Percentiles rank a stretch among this genome's conserved stretches.
Conservation (phyloP, 257 asterid species). For the Anisodus tanguticus region DNA sequence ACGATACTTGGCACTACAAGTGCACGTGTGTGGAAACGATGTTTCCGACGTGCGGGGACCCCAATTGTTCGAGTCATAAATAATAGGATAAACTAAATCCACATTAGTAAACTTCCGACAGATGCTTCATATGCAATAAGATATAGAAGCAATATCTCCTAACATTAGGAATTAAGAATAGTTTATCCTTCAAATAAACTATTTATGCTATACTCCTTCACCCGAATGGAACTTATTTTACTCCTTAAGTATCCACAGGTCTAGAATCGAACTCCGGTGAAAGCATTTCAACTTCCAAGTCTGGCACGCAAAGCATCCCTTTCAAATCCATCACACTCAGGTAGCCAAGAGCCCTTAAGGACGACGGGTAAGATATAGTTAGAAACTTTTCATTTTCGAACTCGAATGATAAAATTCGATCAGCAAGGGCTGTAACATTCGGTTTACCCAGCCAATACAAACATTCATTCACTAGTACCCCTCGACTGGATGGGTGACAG, state of each 20-base stretch:
- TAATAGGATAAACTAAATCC: no score
- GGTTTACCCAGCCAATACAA: neutral
- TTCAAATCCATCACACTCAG: neutral
- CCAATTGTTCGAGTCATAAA: no score
- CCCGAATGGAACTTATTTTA: no score
- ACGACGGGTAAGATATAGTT: neutral
- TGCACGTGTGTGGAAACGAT: no score
- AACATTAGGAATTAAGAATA: no score
- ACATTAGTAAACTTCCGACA: no score
- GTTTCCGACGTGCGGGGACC: no score
- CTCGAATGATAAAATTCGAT: neutral
- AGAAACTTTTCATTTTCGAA: conserved; percentile 11
- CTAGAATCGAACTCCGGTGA: neutral
- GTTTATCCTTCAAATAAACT: no score
- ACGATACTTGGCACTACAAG: no score
- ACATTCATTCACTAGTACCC: neutral
- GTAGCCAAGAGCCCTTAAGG: neutral
- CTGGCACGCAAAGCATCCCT: conserved; percentile 7
- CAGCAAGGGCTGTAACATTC: neutral
- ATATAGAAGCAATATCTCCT: no score
- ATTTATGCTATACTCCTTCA: no score
- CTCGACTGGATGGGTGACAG: neutral
- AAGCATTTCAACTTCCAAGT: neutral
- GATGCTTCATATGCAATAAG: no score
- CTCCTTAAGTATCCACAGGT: neutral